Conservation (phyloP, 352 stramenopile species). For the Globisporangium sylvaticum region DNA sequence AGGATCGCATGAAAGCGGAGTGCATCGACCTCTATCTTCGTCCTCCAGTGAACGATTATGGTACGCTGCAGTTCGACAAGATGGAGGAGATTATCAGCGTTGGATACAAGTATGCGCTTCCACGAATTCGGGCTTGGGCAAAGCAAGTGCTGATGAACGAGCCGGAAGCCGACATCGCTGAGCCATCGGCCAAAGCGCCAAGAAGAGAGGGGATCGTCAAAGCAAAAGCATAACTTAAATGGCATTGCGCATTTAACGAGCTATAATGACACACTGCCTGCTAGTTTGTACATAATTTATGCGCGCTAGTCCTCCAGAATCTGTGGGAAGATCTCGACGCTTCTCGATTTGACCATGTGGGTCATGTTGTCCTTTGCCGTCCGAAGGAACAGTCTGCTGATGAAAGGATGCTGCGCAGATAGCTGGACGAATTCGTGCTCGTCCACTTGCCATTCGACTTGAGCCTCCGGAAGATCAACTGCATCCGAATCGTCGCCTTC, state of each 20-base stretch:
- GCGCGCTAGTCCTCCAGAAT: conserved; percentile 41
- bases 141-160: conserved; percentile 46
- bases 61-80: conserved; percentile 91
- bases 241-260: neutral
- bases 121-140: conserved; percentile 60
- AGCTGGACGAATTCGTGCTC: conserved; percentile 38
- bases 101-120: conserved; percentile 79
- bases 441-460: conserved; percentile 33
- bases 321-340: conserved; percentile 40
- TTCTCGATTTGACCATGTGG: conserved; percentile 41
- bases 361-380: conserved; percentile 65
- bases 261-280: neutral
- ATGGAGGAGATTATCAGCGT: conserved; percentile 89
- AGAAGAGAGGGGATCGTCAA: neutral
- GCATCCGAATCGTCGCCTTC: neutral
- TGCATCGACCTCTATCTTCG: conserved; percentile 87
- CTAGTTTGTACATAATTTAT: neutral
- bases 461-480: neutral
- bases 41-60: conserved; percentile 86
- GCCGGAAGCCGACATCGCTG: conserved; percentile 59
- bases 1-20: conserved; percentile 78
- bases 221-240: conserved; percentile 8
- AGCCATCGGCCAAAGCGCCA: conserved; percentile 8
- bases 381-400: conserved; percentile 59
- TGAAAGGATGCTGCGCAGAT: conserved; percentile 57